These are phyloP conservation scores for Tubosaeta brunneosetosa DNA, from an alignment of 768 basidiomycete genomes.

Conservation along the genomic window DNA sequence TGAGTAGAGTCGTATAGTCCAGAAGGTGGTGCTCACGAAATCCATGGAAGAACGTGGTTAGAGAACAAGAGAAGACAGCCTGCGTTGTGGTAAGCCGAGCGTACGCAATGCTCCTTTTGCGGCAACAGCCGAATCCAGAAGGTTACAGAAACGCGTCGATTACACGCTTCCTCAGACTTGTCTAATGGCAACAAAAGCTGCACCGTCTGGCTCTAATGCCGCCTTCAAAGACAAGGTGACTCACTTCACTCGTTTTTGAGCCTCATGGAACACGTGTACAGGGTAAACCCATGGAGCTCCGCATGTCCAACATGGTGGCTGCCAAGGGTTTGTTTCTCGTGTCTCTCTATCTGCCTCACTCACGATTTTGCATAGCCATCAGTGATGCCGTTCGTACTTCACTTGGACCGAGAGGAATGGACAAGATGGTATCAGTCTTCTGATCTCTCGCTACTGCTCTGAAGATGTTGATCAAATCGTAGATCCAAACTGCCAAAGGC, in stretches of 20 bases:
- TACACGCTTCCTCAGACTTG: not conserved
- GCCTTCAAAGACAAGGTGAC: constrained; percentile 83
- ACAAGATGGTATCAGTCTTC: constrained; percentile 80
- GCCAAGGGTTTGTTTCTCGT: constrained; percentile 69
- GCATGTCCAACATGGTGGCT: constrained; percentile 95
- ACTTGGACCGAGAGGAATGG: constrained; percentile 96
- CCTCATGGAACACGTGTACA: constrained; percentile 36
- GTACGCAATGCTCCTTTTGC: constrained; percentile 28
- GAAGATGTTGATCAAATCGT: constrained; percentile 9
- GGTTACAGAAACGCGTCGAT: constrained; percentile 19
- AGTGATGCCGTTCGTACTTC: constrained; percentile 97
- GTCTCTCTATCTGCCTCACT: not conserved
- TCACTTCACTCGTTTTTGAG: not conserved
- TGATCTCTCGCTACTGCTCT: constrained; percentile 10
- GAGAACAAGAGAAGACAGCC: constrained; percentile 11
- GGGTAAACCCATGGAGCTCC: constrained; percentile 98
- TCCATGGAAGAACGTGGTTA: constrained; percentile 32
- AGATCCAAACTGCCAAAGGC: constrained; percentile 96
- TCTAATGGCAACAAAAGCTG: constrained; percentile 28
- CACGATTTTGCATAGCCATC: constrained; percentile 56
- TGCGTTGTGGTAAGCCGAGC: constrained; percentile 1
- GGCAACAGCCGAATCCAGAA: constrained; percentile 29
- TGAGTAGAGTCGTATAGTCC: constrained; percentile 1
- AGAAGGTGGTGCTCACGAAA: constrained; percentile 28
- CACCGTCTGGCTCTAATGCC: constrained; percentile 56